Evolutionary conservation across 2,329 filamentous ascomycete species (phyloP), one percentile per base, ranked within the genome.

Genomic region (Sporothrix schenckii): DNA sequence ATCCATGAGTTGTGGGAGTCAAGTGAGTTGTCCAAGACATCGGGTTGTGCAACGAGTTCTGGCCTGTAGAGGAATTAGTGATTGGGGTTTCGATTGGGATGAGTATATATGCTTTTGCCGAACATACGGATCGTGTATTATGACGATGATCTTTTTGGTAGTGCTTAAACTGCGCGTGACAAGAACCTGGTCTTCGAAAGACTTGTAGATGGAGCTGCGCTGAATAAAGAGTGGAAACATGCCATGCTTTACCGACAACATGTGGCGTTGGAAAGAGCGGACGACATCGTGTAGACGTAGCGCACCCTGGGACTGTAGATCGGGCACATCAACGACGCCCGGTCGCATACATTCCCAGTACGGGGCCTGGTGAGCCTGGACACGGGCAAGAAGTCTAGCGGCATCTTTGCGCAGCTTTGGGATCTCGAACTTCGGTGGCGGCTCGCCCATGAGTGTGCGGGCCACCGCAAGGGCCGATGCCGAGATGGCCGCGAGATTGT

Each of bases 331-430:
- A 52, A 89, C 82, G 21, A 90, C 80, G 1, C 87, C 87, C 1
- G 92, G 90, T 72, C 92, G 89, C 85, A 98, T 90, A 79, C 92
- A 97, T 72, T 92, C 88, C 95, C 95, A 99, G 79, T 92, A 95
- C 27, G 86, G 86, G 1, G 88, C 87, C 73, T 90, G 88, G 68
- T 84, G 80, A 0, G 86, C 83, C 75, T 88, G 86, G 0, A 89
- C 88, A 74, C 84, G 85, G 52, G 86, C 84, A 34, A 91, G 77
- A 0, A 87, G 83, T 58, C 83, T 81, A 0, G 83, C 83, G 0
- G 88, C 88, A 24, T 87, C 85, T 74, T 82, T 85, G 77, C 85
- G 87, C 73, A 89, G 82, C 70, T 83, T 84, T 9, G 87, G 83
- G 2, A 89, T 79, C 16, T 80, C 78, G 79, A 90, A 85, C 75